Conservation (phyloP, 495 filamentous ascomycete genomes). For the Penicillium bovifimosum region DNA sequence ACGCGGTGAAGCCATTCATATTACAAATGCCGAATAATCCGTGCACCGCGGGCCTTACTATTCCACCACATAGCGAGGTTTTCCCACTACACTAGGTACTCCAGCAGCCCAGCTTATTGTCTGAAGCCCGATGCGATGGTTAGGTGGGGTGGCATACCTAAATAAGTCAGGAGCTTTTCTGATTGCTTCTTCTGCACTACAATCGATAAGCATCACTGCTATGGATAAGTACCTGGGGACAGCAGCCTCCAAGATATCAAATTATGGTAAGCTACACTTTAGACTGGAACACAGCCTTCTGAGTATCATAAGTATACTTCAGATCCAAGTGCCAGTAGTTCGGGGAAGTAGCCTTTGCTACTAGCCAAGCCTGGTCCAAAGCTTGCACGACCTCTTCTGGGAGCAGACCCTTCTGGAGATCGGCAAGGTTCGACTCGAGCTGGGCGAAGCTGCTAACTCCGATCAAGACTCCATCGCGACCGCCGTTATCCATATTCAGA, state of each 20-base stretch:
- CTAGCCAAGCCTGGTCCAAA: conserved; percentile 66
- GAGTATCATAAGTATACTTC: conserved; percentile 70
- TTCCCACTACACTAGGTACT: too few relatives aligned
- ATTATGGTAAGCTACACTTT: conserved; percentile 10
- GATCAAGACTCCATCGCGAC: conserved; percentile 72
- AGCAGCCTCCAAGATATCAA: not conserved
- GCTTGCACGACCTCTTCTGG: conserved; percentile 77
- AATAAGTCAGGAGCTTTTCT: too few relatives aligned
- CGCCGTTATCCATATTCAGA: conserved; percentile 68
- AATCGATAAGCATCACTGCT: too few relatives aligned
- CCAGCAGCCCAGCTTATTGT: too few relatives aligned
- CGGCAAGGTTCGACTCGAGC: conserved; percentile 66
- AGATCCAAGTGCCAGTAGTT: conserved; percentile 76
- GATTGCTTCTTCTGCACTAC: too few relatives aligned
- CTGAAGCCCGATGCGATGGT: too few relatives aligned
- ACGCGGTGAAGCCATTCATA: too few relatives aligned
- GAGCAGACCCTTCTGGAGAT: conserved; percentile 81
- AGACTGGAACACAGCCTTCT: conserved; percentile 56
- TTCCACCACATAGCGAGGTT: too few relatives aligned
- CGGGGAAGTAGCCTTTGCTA: conserved; percentile 60
- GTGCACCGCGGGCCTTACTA: too few relatives aligned
- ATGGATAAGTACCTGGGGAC: too few relatives aligned
- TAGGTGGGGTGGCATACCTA: too few relatives aligned
- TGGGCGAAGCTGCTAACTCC: conserved; percentile 72
- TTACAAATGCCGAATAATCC: too few relatives aligned